These are phyloP conservation scores for Melastoma malabathricum DNA, from an alignment of 345 rosid genomes.

Conservation along the genomic window DNA sequence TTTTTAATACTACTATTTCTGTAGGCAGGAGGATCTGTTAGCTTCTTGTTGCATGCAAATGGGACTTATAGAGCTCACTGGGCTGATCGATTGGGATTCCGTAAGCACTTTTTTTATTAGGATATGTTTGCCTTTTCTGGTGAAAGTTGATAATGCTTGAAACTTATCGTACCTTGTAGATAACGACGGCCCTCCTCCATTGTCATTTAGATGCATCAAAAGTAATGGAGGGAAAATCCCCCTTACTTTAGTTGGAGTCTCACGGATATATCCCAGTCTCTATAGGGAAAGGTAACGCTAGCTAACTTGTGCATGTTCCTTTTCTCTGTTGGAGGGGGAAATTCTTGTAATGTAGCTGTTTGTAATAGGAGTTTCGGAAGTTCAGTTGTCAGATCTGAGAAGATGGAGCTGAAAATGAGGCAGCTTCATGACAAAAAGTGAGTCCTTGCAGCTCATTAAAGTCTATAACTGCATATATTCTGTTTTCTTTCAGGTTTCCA, in stretches of 20 bases:
- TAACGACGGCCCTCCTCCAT: slow-evolving; percentile 48
- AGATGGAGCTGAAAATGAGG: slow-evolving; percentile 47
- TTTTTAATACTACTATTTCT: slow-evolving; percentile 13
- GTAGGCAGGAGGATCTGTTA: slow-evolving; percentile 51
- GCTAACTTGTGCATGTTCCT: slow-evolving; percentile 1
- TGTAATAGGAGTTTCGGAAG: slow-evolving; percentile 33
- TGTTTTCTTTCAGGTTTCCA: too few species aligned
- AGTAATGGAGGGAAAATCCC: slow-evolving; percentile 78
- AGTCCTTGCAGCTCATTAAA: slow-evolving; percentile 2
- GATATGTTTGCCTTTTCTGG: slow-evolving; percentile 3
- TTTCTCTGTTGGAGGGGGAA: background rate
- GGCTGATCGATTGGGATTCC: slow-evolving; percentile 84
- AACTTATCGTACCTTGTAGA: slow-evolving; percentile 26
- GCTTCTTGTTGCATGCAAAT: slow-evolving; percentile 61
- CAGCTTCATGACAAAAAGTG: slow-evolving; percentile 43
- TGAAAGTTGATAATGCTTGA: background rate
- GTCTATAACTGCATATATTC: too few species aligned
- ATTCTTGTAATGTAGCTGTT: background rate
- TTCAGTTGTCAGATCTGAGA: slow-evolving; percentile 78
- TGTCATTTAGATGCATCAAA: slow-evolving; percentile 87
- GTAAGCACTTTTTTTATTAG: slow-evolving; percentile 35
- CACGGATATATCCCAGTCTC: slow-evolving; percentile 73
- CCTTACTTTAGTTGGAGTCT: slow-evolving; percentile 65
- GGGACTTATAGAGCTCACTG: slow-evolving; percentile 94
- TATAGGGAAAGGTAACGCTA: slow-evolving; percentile 72